Percentiles rank a stretch among this genome's conserved stretches.
Conservation (phyloP, 2,329 filamentous ascomycete genomes). For the Neofusicoccum cordaticola region DNA sequence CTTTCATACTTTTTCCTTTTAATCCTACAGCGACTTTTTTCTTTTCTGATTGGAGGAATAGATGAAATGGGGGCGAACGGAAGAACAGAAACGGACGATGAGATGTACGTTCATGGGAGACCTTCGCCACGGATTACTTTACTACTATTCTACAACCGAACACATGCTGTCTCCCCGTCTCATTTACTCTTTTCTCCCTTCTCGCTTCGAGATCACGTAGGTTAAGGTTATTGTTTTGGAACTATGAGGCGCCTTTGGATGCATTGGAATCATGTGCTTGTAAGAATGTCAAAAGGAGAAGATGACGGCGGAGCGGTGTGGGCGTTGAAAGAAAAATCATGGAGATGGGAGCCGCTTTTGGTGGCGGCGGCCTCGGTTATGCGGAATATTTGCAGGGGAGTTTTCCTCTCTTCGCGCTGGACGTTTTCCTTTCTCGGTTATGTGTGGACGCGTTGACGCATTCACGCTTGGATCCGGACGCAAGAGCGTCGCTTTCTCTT, state of each 20-base stretch:
- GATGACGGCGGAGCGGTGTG: too few species aligned
- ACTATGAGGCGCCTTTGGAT: background rate
- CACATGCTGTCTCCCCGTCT: background rate
- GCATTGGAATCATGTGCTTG: background rate
- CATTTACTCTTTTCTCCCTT: background rate
- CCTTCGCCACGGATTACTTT: background rate
- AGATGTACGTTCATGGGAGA: background rate
- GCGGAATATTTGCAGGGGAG: too few species aligned
- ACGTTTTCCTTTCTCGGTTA: background rate
- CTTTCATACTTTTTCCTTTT: background rate
- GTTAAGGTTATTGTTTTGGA: background rate
- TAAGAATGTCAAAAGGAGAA: too few species aligned
- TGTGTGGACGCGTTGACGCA: background rate
- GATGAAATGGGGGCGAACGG: background rate
- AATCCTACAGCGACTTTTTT: background rate
- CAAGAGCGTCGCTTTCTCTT: background rate
- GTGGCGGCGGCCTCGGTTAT: too few species aligned
- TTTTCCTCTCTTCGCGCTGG: background rate
- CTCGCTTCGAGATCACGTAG: background rate
- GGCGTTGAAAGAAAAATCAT: too few species aligned
- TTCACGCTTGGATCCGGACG: background rate
- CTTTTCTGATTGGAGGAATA: background rate
- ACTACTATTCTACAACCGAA: background rate
- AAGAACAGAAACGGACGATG: background rate
- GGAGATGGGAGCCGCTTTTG: too few species aligned